Base-by-base conservation (phyloP, 2,329 filamentous ascomycete genomes). In the Apiospora koreana region DNA sequence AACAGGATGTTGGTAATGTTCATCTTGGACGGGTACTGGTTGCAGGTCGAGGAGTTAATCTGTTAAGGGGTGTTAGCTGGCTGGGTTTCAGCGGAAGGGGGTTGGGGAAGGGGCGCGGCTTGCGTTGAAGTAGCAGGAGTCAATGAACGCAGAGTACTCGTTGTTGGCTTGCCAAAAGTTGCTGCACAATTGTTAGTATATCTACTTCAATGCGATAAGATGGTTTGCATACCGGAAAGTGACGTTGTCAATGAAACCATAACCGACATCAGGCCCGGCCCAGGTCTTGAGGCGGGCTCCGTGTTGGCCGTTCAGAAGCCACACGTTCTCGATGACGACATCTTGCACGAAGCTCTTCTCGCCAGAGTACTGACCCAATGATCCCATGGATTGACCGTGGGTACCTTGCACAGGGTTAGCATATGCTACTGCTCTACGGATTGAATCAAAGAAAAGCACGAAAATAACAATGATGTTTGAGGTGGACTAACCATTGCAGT, bases 101-200 rank as follows among this genome's bases (percentile, higher is more conserved):
- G 14, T 18, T 12, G 45, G 25, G 6, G 9, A 50, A 42, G 28
- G 3, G 43, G 16, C 18, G 18, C 45, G 14, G 72, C 81, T 84
- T 72, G 88, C 81, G 72, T 90, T 86, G 78, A 90, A 90, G 78
- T 91, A 91, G 79, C 89, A 91, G 38, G 88, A 88, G 74, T 91
- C 88, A 9, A 91, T 80, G 45, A 89, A 87, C 28, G 89, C 82
- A 0, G 87, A 84, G 71, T 85, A 84, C 73, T 90, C 88, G 25
- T 87, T 89, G 72, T 88, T 87, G 25, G 86, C 87, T 50, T 88
- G 83, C 78, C 84, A 86, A 73, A 91, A 86, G 78, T 90, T 87
- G 48, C 77, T 87, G 83, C 31, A 0, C 21, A 2, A 7, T 10
- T 1, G n/a, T 72, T 28, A 70, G 65, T 46, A 18, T 42, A 21